Base-by-base conservation (phyloP, 805 yeast species). In the Tanozyma kutaoensis region DNA sequence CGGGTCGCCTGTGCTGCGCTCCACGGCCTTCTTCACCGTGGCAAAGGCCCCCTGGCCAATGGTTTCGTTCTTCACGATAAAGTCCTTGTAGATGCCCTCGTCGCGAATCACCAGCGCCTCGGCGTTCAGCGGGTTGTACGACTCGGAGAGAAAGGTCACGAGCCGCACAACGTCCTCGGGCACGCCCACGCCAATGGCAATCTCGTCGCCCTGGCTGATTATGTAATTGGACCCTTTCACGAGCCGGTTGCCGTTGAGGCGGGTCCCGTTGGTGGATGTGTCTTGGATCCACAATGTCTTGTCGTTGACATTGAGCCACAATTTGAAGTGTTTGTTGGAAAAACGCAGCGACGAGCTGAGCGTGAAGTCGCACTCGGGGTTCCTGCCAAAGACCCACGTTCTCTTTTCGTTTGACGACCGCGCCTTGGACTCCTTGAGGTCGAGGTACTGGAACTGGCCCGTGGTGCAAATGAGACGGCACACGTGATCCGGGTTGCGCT, bases 251-350 rank as follows among this genome's bases (percentile, higher is more conserved):
- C 76, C 75, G 55, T 88, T 91, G 25, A 88, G 54, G 61, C 72
- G 78, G 0, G 98, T 91, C 6, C 98, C 98, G 54, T 91, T 91
- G 2, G 97, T 88, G 1, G 94, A 79, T 3, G 63, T 51, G 49
- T 86, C 96, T 46, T 69, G 72, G 30, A 75, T 59, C 76, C 76
- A 68, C 24, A 69, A 34, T 9, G 69, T 58, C 29, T 62, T 66
- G 35, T 66, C 69, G 26, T 64, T 64, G 24, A 64, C 57, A 24
- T 74, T 75, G 38, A 76, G 61, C 77, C 85, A 72, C 5, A 86
- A 56, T 45, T 65, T 62, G 57, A 69, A 69, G 53, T 86, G 97
- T 29, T 62, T 58, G 41, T 79, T 81, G 28, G 91, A 78, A 19
- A 85, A 58, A 16, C 80, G 66, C 12, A 79, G 65, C 24, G 69